These are phyloP conservation scores for Camellia sinensis DNA, from an alignment of 148 eudicot genomes.

Conservation along the genomic window DNA sequence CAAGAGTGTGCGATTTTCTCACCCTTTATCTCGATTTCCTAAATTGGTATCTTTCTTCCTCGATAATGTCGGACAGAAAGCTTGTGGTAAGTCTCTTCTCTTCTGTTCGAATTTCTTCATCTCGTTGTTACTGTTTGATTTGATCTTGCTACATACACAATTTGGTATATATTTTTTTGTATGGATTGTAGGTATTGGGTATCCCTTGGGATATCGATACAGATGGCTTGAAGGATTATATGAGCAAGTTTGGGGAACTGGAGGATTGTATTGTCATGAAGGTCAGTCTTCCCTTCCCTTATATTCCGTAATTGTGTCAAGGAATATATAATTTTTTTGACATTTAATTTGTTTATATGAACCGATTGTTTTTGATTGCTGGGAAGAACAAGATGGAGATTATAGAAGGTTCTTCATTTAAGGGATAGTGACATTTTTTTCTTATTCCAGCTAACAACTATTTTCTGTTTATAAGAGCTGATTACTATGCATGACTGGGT, in stretches of 20 bases:
- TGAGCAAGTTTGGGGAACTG: constrained; percentile 85
- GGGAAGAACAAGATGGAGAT: neutral
- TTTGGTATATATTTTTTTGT: neutral
- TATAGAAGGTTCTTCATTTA: neutral
- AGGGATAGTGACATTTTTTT: neutral
- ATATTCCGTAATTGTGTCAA: neutral
- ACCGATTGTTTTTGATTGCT: neutral
- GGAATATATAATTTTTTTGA: neutral
- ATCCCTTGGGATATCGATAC: constrained; percentile 98
- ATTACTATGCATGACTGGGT: no score
- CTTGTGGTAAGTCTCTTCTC: constrained; percentile 66
- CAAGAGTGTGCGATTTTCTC: neutral
- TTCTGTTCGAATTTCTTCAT: neutral
- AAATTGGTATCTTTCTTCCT: neutral
- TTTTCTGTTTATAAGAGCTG: neutral
- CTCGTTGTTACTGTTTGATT: neutral
- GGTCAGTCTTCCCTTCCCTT: constrained; percentile 34
- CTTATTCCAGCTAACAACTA: neutral
- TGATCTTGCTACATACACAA: neutral
- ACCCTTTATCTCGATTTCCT: neutral
- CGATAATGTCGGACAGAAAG: constrained; percentile 64
- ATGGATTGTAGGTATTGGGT: constrained; percentile 68
- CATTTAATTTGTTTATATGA: neutral
- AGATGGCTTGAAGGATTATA: constrained; percentile 86
- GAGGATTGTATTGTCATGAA: constrained; percentile 97